Conservation (phyloP, 1,284 basidiomycete genomes). For the Exobasidium cylindrosporum region DNA sequence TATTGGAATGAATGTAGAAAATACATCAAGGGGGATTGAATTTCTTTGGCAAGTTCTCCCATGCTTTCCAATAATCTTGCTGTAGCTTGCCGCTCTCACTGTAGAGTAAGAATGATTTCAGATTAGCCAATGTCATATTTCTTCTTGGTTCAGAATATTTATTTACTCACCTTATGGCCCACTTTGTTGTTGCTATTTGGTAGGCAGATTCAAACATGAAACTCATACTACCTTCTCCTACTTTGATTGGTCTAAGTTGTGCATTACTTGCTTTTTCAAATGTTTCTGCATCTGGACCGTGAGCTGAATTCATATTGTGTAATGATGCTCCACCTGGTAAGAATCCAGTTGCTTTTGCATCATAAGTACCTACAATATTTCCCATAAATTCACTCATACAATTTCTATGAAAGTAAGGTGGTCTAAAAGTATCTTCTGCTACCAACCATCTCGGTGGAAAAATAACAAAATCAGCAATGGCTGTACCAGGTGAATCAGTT, state of each 20-base stretch:
- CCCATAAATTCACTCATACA: constrained; percentile 37
- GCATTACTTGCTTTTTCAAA: constrained; percentile 28
- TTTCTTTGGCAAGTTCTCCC: constrained; percentile 23
- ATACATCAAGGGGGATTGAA: constrained; percentile 8
- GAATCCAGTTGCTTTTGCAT: constrained; percentile 33
- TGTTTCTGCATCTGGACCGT: constrained; percentile 42
- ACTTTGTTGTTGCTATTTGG: constrained; percentile 41
- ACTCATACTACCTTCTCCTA: constrained; percentile 36
- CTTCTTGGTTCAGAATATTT: too few relatives aligned
- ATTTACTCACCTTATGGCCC: constrained; percentile 24
- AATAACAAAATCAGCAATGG: constrained; percentile 53
- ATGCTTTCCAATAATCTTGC: constrained; percentile 37
- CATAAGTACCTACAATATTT: constrained; percentile 29
- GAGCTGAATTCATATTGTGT: constrained; percentile 44
- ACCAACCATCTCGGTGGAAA: constrained; percentile 33
- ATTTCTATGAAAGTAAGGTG: constrained; percentile 35
- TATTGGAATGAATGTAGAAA: not conserved
- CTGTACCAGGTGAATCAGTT: constrained; percentile 64
- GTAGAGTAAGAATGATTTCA: too few relatives aligned
- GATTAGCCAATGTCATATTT: too few relatives aligned
- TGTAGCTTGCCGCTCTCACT: constrained; percentile 41
- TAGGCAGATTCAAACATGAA: constrained; percentile 49
- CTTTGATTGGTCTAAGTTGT: constrained; percentile 29
- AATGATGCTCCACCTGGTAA: constrained; percentile 39
- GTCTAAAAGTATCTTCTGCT: constrained; percentile 28